A percentile compares a stretch with the other conserved stretches of the same genome.
Conservation (phyloP, 2,329 filamentous ascomycete genomes). For the Hypoxylon sp. region DNA sequence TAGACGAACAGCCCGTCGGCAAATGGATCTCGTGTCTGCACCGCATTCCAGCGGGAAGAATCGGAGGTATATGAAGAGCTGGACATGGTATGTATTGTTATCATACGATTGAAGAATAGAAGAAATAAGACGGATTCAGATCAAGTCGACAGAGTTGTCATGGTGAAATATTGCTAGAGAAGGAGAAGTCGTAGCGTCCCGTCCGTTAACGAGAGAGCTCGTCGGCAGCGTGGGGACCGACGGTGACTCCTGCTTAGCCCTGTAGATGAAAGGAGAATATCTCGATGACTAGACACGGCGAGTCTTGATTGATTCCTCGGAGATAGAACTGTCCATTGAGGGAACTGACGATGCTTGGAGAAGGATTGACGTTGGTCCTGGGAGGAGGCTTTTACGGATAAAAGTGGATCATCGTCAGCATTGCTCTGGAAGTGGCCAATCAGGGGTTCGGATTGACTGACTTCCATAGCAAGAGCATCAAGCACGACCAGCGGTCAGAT, state of each 20-base stretch:
- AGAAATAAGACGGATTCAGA: not conserved
- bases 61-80: slow-evolving; percentile 21
- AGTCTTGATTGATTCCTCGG: not conserved
- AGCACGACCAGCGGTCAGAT: slow-evolving; percentile 16
- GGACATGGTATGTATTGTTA: slow-evolving; percentile 15
- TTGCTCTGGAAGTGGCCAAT: slow-evolving; percentile 36
- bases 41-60: slow-evolving; percentile 31
- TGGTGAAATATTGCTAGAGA: not conserved
- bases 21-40: slow-evolving; percentile 27
- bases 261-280: not conserved
- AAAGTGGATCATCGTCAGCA: slow-evolving; percentile 15
- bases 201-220: not conserved
- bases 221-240: not conserved
- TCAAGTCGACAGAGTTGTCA: not conserved
- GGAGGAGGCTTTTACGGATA: not conserved
- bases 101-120: not conserved
- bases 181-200: not conserved
- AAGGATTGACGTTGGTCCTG: not conserved
- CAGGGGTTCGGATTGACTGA: slow-evolving; percentile 3
- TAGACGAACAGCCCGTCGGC: slow-evolving; percentile 31
- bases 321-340: not conserved
- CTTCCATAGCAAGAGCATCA: slow-evolving; percentile 20
- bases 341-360: slow-evolving; percentile 1
- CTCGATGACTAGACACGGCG: not conserved
- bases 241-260: not conserved